These are phyloP conservation scores for Trebouxia sp. DNA, from an alignment of 139 green algal genomes.

Conservation along the genomic window DNA sequence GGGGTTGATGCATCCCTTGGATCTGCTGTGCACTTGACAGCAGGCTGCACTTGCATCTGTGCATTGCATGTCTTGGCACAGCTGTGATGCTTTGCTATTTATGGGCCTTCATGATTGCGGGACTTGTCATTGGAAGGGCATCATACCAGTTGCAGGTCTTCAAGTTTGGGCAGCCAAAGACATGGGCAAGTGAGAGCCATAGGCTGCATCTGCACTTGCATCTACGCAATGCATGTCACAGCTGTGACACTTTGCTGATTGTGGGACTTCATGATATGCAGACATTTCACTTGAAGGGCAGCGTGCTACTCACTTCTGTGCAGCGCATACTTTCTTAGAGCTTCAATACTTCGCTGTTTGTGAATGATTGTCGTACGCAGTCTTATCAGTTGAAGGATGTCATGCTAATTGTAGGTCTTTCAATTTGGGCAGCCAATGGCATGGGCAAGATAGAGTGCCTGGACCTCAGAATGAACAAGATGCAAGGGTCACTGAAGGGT, in stretches of 20 bases:
- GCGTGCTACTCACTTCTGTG: neutral
- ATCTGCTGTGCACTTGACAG: neutral
- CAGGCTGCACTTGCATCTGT: neutral
- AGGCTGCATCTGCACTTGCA: too few relatives aligned
- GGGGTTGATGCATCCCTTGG: neutral
- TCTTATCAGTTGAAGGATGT: neutral
- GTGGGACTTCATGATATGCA: neutral
- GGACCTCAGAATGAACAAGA: conserved; percentile 3
- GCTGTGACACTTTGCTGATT: neutral
- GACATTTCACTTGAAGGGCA: neutral
- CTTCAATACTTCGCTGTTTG: neutral
- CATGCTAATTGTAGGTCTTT: neutral
- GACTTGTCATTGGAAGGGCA: too few relatives aligned
- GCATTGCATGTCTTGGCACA: neutral
- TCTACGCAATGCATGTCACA: too few relatives aligned
- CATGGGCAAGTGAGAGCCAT: neutral
- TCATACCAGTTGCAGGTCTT: too few relatives aligned
- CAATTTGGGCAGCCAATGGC: conserved; percentile 12
- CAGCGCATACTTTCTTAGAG: neutral
- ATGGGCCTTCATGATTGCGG: too few relatives aligned
- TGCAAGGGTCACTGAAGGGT: conserved; percentile 8
- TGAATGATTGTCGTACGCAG: neutral
- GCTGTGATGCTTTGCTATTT: too few relatives aligned
- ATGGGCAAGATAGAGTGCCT: conserved; percentile 13
- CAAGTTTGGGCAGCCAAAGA: conserved; percentile 11